Base-by-base conservation (phyloP, 768 basidiomycete genomes). In the Agrocybe pediades region DNA sequence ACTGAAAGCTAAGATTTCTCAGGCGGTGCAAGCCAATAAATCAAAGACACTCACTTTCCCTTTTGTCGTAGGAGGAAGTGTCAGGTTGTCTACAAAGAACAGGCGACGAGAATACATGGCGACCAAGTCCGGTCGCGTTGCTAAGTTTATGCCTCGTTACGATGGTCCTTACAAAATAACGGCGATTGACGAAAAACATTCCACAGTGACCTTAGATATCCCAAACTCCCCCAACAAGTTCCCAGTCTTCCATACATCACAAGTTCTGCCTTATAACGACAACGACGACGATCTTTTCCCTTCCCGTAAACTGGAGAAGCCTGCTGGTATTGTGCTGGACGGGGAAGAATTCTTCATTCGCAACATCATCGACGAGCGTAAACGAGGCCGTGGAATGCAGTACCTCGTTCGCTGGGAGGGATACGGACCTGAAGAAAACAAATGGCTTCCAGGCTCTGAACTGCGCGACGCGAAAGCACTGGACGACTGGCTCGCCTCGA, bases 61-160 rank as follows among this genome's bases (percentile, higher is more conserved):
- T 5, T 36, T 36, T 36, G 11, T 3, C 13, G 11, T 36, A 36
- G 33, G 33, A 5, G 6, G n/a, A 3, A 11, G 11, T 36, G 33
- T 36, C 3, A 4, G 33, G 3, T 36, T 36, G 11, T 36, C 33
- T n/a, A 36, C 33, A 4, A 36, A 36, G n/a, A 36, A 36, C 11
- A 39, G 46, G 49, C 63, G 60, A 0, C 43, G 54, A 2, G 62
- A 71, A 2, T 77, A 70, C 51, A 60, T 59, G 19, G n/a, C 44
- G 0, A 39, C 36, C 0, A 65, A 63, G 0, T 56, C 64, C 0
- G 56, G 62, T 9, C 63, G 65, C 0, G 61, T 55, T 0, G 72
- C 71, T 0, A 78, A 78, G 46, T 75, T 76, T 39, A 69, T 78
- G 60, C 68, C 68, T 0, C 44, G 65, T 0, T 72, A 47, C 15